Conservation (phyloP, 106 monocot genomes). For the Agapanthus africanus region DNA sequence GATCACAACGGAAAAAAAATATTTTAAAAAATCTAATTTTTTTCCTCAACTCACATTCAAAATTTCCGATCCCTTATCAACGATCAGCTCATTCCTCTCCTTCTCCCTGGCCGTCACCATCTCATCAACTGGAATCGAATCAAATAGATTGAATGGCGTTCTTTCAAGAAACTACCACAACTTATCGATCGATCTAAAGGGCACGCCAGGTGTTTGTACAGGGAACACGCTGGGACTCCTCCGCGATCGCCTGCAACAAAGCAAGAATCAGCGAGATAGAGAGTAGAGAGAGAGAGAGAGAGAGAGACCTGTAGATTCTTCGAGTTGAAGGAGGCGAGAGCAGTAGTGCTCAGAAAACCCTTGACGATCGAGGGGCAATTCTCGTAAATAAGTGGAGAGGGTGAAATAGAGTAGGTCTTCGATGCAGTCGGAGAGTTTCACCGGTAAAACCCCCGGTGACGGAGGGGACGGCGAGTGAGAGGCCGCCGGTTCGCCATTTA, state of each 20-base stretch:
- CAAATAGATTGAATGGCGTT: slow-evolving; percentile 1
- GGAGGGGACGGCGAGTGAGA: too few species aligned
- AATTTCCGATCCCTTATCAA: slow-evolving; percentile 41
- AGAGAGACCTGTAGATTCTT: too few species aligned
- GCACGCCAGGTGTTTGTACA: slow-evolving; percentile 61
- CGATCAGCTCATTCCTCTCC: slow-evolving; percentile 40
- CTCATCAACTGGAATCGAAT: slow-evolving; percentile 20
- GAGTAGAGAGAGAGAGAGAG: too few species aligned
- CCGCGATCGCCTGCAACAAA: too few species aligned
- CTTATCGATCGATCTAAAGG: slow-evolving; percentile 29
- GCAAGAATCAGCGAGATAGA: too few species aligned
- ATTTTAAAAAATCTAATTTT: too few species aligned
- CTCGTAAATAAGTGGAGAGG: slow-evolving; percentile 33
- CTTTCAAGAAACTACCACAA: slow-evolving; percentile 15
- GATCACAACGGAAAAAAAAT: too few species aligned
- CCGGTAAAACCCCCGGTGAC: slow-evolving; percentile 21
- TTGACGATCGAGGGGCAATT: slow-evolving; percentile 16
- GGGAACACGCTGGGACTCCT: too few species aligned
- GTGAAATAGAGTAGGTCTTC: slow-evolving; percentile 57
- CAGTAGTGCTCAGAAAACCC: slow-evolving; percentile 47
- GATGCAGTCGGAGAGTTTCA: slow-evolving; percentile 32
- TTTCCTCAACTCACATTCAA: slow-evolving; percentile 36
- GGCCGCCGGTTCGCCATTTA: too few species aligned
- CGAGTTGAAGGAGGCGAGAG: slow-evolving; percentile 54
- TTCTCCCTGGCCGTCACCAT: slow-evolving; percentile 18